phyloP scores from a whole-genome alignment of 306 rosid species.

The Quercus dentata region DNA sequence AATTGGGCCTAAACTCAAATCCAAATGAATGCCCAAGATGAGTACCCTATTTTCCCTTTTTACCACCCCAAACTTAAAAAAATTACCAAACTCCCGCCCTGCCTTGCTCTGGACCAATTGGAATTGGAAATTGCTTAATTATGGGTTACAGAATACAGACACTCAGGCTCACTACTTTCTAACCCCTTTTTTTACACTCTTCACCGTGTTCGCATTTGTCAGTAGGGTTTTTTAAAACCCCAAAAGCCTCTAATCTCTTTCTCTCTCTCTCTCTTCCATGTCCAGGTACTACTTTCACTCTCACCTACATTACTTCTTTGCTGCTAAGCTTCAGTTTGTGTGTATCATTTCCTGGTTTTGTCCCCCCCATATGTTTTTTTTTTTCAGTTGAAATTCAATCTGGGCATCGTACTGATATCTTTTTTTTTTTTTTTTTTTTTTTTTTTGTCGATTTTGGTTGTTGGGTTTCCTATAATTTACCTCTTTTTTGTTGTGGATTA shows the following conservation, averaged over 20 bases:
- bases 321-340: neutral
- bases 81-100: conserved; percentile 17
- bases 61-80: neutral
- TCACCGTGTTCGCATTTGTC: neutral
- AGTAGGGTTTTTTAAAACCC: conserved; percentile 6
- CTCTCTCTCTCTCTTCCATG: neutral
- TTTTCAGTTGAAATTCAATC: neutral
- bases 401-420: neutral
- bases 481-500: neutral
- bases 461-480: neutral
- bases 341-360: neutral
- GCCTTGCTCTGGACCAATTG: conserved; percentile 7
- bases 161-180: too few species aligned
- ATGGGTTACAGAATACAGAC: neutral
- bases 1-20: neutral
- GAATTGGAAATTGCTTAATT: neutral
- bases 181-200: neutral
- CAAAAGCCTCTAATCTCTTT: neutral
- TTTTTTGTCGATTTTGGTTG: neutral
- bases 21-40: neutral
- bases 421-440: neutral
- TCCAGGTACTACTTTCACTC: conserved; percentile 2
- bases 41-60: neutral
- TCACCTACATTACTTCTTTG: neutral
- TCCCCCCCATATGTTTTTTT: neutral